These are phyloP conservation scores for Penicillium sp. DNA, from an alignment of 2,329 filamentous ascomycete genomes.

Conservation along the genomic window DNA sequence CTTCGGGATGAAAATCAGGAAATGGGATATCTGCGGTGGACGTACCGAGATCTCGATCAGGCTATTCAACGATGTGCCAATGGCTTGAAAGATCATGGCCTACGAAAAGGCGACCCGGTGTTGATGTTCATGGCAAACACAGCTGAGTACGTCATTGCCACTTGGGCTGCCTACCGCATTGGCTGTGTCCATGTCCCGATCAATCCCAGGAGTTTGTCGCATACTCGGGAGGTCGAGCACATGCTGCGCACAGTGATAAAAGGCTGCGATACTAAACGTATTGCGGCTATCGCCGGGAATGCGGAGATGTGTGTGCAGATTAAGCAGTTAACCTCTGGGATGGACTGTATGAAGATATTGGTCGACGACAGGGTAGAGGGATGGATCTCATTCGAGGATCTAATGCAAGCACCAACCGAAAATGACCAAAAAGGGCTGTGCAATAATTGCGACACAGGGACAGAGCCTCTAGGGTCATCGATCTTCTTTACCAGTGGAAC, in stretches of 20 bases:
- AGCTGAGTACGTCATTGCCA: constrained; percentile 17
- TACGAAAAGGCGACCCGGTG: neutral
- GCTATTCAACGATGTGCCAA: neutral
- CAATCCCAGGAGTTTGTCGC: constrained; percentile 10
- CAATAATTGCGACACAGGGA: neutral
- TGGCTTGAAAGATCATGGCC: neutral
- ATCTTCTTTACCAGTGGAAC: constrained; percentile 21
- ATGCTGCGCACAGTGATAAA: neutral
- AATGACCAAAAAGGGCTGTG: neutral
- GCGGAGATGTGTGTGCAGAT: neutral
- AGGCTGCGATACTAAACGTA: neutral
- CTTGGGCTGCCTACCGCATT: constrained; percentile 18
- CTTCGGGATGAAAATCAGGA: neutral
- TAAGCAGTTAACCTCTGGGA: neutral
- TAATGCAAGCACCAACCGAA: neutral
- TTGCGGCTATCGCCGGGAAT: neutral
- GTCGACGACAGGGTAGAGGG: neutral
- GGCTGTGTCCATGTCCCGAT: constrained; percentile 16
- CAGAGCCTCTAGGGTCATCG: neutral
- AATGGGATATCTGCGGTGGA: constrained; percentile 4
- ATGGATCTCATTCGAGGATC: neutral
- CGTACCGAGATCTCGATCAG: constrained; percentile 1
- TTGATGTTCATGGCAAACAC: constrained; percentile 3
- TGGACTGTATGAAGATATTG: constrained; percentile 3
- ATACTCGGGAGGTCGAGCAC: constrained; percentile 6